These are phyloP conservation scores for Sungouiozyma ichnusensis DNA, from an alignment of 805 yeast genomes.

Conservation along the genomic window DNA sequence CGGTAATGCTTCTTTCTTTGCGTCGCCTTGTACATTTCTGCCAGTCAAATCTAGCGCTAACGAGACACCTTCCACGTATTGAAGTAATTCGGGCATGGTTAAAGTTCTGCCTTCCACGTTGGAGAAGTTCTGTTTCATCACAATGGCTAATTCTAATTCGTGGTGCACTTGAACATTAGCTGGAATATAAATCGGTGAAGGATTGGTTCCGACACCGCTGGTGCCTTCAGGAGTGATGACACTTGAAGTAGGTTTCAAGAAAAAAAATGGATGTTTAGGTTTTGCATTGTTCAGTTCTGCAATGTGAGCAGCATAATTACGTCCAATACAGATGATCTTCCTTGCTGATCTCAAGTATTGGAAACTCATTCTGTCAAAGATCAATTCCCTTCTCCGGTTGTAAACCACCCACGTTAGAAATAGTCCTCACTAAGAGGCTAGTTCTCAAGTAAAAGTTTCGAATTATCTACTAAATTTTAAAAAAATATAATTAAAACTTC, in stretches of 20 bases:
- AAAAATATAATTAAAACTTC: no score
- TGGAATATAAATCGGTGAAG: conserved; percentile 78
- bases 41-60: conserved; percentile 92
- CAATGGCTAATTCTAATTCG: conserved; percentile 84
- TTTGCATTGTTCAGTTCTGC: conserved; percentile 73
- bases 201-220: conserved; percentile 26
- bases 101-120: conserved; percentile 50
- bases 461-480: no score
- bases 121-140: conserved; percentile 53
- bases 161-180: conserved; percentile 74
- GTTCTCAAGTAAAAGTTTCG: no score
- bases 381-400: no score
- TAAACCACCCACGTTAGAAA: no score
- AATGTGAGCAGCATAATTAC: conserved; percentile 95
- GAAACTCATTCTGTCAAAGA: conserved; percentile 31
- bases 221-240: conserved; percentile 43
- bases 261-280: conserved; percentile 86
- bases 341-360: conserved; percentile 51
- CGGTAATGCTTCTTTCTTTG: conserved; percentile 87
- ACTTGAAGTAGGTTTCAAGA: conserved; percentile 80
- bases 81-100: conserved; percentile 56
- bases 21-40: conserved; percentile 89
- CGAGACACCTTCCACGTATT: conserved; percentile 77
- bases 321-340: conserved; percentile 88
- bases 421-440: no score